Evolutionary conservation across 352 stramenopile genomes (phyloP), one percentile per base, ranked within the genome.

Genomic region (Nothophytophthora sp.): DNA sequence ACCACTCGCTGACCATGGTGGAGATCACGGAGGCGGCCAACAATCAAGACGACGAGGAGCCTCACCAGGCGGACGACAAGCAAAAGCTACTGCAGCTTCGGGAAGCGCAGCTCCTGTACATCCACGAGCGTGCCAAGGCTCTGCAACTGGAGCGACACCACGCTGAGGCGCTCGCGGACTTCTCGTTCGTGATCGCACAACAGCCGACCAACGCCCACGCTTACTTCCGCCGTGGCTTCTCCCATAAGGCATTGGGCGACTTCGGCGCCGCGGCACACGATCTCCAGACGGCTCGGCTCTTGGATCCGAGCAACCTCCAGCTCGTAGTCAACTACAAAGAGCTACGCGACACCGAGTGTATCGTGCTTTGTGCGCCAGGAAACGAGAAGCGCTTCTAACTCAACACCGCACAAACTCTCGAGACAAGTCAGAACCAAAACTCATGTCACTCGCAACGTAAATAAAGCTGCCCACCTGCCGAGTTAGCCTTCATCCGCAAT

Each of bases 241-340:
- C 76, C 11, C 71, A 75, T 34, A 91, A 92, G 48, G 55, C 79
- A 4, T 47, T 93, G 0, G 80, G 81, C 5, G 23, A 81, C 33
- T 58, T 91, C 13, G 63, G 60, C 6, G 67, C 76, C 10, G 84
- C 85, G 0, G 79, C 79, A 0, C 46, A 60, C 6, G 86, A 96
- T 45, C 84, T 95, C 18, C 76, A 93, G 67, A 81, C 66, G 9
- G 83, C 83, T 32, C 82, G 76, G 28, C 36, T 70, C 15, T 60
- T 93, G 24, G 77, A 87, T 20, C 83, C 83, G 18, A 73, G 49
- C 23, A 88, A 92, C 49, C 73, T 83, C 0, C 55, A 76, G 46
- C 66, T 95, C 2, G 74, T 88, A 10, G 63, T 93, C 57, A 92
- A 92, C 46, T 95, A 92, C 61, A 87, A 84, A 37, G 73, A 86